Evolutionary conservation across 441 rosid genomes (phyloP), one percentile per base, ranked within the genome.

Genomic region (Erodium texanum): DNA sequence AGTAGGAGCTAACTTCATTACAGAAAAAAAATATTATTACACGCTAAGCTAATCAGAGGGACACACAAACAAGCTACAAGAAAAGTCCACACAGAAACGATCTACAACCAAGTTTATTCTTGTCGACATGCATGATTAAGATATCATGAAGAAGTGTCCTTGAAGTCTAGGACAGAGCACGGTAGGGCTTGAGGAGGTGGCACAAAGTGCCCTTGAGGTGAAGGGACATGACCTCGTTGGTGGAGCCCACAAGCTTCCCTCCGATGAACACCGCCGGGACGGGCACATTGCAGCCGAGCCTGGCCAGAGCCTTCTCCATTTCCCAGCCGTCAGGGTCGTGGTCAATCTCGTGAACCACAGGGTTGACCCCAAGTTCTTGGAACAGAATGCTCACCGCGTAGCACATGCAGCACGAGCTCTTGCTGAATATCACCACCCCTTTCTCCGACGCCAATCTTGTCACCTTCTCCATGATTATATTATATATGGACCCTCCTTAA

Each of bases 351-450:
- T 87, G 87, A 8, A 89, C 79, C 0, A 87, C 86, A 15, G 83
- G 81, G 67, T 89, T 87, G 0, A 85, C 97, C 5, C 97, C 96
- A 22, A 81, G 89, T 34, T 87, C 80, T 7, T 74, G 62, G 58
- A 91, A 72, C 27, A 91, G 85, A 16, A 83, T 63, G 77, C 83
- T 86, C 48, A 91, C 80, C 1, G 93, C 75, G 73, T 91, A 86
- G 79, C 92, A 74, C 86, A 87, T 86, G 78, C 86, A 87, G 64
- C 97, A 90, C 18, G 81, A 73, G 83, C 83, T 89, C 85, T 78
- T 85, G 88, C 91, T 90, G 73, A 89, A 91, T 3, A 91, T 76
- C 80, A 89, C 97, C 70, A 83, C 83, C 8, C 96, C 88, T 83
- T 77, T 83, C 16, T 84, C 90, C 24, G 66, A 84, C 10, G 83